phyloP scores from a whole-genome alignment of 257 asterid species.

The Plantago ovata region DNA sequence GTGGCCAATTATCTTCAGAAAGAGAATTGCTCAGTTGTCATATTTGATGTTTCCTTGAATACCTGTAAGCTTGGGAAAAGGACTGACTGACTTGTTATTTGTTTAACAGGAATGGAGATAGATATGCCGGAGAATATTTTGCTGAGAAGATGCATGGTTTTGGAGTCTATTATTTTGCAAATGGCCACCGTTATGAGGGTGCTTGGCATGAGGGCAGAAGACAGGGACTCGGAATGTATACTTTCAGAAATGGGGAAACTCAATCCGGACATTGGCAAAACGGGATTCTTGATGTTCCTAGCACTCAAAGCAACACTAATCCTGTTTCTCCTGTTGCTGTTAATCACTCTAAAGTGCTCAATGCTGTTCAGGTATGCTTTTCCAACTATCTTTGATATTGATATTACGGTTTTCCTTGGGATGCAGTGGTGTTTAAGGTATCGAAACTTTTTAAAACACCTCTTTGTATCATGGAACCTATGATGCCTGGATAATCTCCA shows the following conservation, averaged over 20 bases:
- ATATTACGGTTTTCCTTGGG: too few relatives aligned
- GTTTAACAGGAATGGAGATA: slow-evolving; percentile 37
- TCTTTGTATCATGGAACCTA: too few relatives aligned
- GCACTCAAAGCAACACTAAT: slow-evolving; percentile 27
- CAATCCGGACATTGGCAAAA: slow-evolving; percentile 47
- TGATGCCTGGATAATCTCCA: too few relatives aligned
- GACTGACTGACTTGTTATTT: not conserved
- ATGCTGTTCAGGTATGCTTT: slow-evolving; percentile 38
- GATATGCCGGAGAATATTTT: slow-evolving; percentile 44
- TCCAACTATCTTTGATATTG: too few relatives aligned
- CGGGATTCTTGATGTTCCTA: slow-evolving; percentile 40
- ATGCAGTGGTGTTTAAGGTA: too few relatives aligned
- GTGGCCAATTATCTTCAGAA: too few relatives aligned
- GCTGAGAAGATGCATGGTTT: slow-evolving; percentile 52
- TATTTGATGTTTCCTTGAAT: not conserved
- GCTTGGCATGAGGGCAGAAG: slow-evolving; percentile 52
- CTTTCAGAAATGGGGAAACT: slow-evolving; percentile 38
- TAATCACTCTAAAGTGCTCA: slow-evolving; percentile 41
- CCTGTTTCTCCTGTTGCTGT: slow-evolving; percentile 32
- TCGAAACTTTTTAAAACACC: too few relatives aligned
- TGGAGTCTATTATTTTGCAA: slow-evolving; percentile 41
- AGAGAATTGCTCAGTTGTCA: too few relatives aligned
- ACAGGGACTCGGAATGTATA: slow-evolving; percentile 43
- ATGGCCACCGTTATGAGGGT: slow-evolving; percentile 46
- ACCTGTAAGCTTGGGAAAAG: not conserved